phyloP scores from a whole-genome alignment of 108 stramenopile species.

The Chaetoceros muelleri region DNA sequence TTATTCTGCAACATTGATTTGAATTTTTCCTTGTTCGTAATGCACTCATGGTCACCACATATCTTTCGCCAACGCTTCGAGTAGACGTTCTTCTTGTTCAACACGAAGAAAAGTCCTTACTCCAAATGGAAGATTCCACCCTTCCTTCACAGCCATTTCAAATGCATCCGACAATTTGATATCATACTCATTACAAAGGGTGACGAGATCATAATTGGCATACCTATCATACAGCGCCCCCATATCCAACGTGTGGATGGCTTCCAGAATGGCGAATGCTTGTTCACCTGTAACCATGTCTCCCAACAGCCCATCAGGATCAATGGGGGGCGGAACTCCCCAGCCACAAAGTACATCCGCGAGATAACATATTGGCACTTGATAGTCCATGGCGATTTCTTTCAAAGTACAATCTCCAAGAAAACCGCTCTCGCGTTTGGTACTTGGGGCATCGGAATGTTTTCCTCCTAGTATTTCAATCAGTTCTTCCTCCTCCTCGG shows the following conservation, averaged over 20 bases:
- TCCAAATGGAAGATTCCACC: slow-evolving; percentile 82
- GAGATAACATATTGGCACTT: slow-evolving; percentile 67
- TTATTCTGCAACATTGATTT: too few species aligned
- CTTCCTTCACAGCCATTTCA: slow-evolving; percentile 65
- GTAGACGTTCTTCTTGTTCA: slow-evolving; percentile 72
- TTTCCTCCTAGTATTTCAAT: slow-evolving; percentile 64
- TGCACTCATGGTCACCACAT: not conserved
- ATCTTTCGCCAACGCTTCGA: slow-evolving; percentile 5
- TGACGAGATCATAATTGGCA: slow-evolving; percentile 48
- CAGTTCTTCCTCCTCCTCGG: slow-evolving; percentile 63
- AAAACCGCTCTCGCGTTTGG: slow-evolving; percentile 51
- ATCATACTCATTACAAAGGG: slow-evolving; percentile 57
- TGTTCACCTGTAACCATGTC: slow-evolving; percentile 86
- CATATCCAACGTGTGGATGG: slow-evolving; percentile 70
- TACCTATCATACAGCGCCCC: slow-evolving; percentile 63
- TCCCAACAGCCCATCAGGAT: slow-evolving; percentile 46
- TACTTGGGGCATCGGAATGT: slow-evolving; percentile 1
- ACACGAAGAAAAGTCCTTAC: slow-evolving; percentile 67
- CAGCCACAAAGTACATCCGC: slow-evolving; percentile 76
- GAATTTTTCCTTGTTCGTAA: too few species aligned
- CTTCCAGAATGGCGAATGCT: slow-evolving; percentile 79
- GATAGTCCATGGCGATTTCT: slow-evolving; percentile 69
- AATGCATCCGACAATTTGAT: slow-evolving; percentile 68
- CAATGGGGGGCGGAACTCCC: slow-evolving; percentile 71
- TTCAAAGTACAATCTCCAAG: slow-evolving; percentile 70